These are phyloP conservation scores for Puya raimondii DNA, from an alignment of 176 grass and related monocot genomes.

Conservation along the genomic window DNA sequence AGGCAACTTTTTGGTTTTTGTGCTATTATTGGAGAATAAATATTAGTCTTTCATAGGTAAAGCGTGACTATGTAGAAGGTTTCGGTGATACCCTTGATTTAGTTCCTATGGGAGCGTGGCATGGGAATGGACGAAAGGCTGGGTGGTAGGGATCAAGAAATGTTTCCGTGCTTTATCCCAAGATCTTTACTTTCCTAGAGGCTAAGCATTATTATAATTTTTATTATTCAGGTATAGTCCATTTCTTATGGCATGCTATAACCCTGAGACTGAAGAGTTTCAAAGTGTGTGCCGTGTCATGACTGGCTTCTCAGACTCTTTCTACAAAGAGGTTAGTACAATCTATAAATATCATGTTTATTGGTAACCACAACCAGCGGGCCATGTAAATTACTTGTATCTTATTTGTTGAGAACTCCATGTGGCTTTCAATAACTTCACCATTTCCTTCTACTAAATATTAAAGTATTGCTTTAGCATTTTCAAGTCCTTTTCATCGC, in stretches of 20 bases:
- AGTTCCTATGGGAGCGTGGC: conserved; percentile 84
- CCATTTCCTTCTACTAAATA: background rate
- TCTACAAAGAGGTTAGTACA: conserved; percentile 70
- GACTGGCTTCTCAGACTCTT: conserved; percentile 86
- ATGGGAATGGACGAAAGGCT: conserved; percentile 92
- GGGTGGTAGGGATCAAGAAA: conserved; percentile 44
- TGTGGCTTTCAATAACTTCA: background rate
- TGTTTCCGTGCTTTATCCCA: background rate
- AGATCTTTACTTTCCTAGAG: background rate
- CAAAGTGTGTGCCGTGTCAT: conserved; percentile 95
- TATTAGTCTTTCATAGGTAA: conserved; percentile 42
- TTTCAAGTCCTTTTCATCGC: background rate
- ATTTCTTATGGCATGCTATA: conserved; percentile 98
- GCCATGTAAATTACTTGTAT: background rate
- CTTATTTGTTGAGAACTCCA: background rate
- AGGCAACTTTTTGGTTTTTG: conserved; percentile 1
- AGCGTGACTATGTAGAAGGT: conserved; percentile 90
- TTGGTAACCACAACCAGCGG: background rate
- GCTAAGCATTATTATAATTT: conserved; percentile 8
- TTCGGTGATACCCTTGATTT: conserved; percentile 88
- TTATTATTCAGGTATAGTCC: conserved; percentile 69
- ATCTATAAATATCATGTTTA: background rate
- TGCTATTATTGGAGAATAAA: conserved; percentile 15
- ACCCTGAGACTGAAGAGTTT: conserved; percentile 82
- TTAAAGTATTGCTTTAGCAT: background rate